Evolutionary conservation across 2,329 filamentous ascomycete species (phyloP), one percentile per base, ranked within the genome.

Genomic region (Xylariales sp.): DNA sequence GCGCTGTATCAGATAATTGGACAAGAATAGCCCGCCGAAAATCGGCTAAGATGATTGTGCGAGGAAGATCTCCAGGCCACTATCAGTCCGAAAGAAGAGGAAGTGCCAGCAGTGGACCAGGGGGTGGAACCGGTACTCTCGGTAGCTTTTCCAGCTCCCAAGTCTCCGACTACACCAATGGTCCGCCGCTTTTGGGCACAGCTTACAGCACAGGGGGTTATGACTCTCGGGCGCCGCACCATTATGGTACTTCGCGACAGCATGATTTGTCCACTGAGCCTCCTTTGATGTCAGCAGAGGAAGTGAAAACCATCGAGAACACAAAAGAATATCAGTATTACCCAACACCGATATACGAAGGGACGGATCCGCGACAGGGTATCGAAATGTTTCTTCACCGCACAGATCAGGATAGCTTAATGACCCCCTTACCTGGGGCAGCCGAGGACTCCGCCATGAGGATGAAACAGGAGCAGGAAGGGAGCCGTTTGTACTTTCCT

Each of bases 21-120:
- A 66, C 89, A 51, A 83, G 84, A 54, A 70, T 93, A 36, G 86
- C 85, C 4, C 77, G 78, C 40, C 74, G 76, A 33, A 80, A 85
- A 52, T 91, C 86, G 5, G 80, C 83, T 42, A 85, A 84, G 56
- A 87, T 93, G 74, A 88, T 94, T 49, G 87, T 93, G n/a, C 83
- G 88, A 16, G 88, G 88, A 5, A 78, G 87, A 18, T 90, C 85
- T 6, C 87, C 87, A 0, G 87, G 86, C 2, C 88, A 89, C 53
- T 89, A 89, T 60, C 82, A 85, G 53, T 78, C 83, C 30, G 81
- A 83, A 47, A 69, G 83, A 45, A 74, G 82, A 38, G 74, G 79
- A 37, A 87, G 81, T 56, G 73, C 81, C 3, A 78, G 81, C 51
- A 87, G 83, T 52, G 83, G 85, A 1, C 70, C 74, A 3, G 73